phyloP scores from a whole-genome alignment of 1,139 yeast species.

The Pichia sp. region DNA sequence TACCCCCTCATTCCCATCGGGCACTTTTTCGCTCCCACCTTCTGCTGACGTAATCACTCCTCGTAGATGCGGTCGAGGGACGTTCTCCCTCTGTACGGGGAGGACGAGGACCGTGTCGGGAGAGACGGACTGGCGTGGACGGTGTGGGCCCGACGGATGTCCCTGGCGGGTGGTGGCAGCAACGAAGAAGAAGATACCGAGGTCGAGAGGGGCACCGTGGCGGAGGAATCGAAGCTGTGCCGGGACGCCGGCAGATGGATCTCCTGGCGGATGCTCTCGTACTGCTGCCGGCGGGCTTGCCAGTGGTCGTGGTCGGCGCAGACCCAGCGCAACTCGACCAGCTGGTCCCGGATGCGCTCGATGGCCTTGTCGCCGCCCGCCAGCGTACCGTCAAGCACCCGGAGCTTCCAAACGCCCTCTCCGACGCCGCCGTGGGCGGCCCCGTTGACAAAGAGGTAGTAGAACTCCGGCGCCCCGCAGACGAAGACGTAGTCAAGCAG shows the following conservation, averaged over 20 bases:
- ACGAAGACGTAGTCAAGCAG: slow-evolving; percentile 2
- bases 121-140: not conserved
- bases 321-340: slow-evolving; percentile 1
- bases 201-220: not conserved
- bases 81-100: not conserved
- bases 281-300: slow-evolving; percentile 2
- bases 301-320: slow-evolving; percentile 5
- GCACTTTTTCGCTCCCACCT: not conserved
- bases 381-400: not conserved
- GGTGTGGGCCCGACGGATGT: not conserved
- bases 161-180: not conserved
- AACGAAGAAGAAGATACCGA: not conserved
- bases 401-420: slow-evolving; percentile 3
- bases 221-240: slow-evolving; percentile 8
- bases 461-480: slow-evolving; percentile 8
- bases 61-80: not conserved
- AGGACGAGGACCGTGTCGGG: not conserved
- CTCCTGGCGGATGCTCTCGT: slow-evolving; percentile 7
- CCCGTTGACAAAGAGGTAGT: slow-evolving; percentile 4
- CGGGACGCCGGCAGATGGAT: slow-evolving; percentile 9
- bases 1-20: not conserved
- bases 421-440: slow-evolving; percentile 1
- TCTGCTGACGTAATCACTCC: not conserved
- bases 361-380: not conserved
- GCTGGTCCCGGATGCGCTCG: not conserved